Evolutionary conservation across 2,329 filamentous ascomycete species (phyloP), one percentile per base, ranked within the genome.

Genomic region (Colletotrichum cereale): DNA sequence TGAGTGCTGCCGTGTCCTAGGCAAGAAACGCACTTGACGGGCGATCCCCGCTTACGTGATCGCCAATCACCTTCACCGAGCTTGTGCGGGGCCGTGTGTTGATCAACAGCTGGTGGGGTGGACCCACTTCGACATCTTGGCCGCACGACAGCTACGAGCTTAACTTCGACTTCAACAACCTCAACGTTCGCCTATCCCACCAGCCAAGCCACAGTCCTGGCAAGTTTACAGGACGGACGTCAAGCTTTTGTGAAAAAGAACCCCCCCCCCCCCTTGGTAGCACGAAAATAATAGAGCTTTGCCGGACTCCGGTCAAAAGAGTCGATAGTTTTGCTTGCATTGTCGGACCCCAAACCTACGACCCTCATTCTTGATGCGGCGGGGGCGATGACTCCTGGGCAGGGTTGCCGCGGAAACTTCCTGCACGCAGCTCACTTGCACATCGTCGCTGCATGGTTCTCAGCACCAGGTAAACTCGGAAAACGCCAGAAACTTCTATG

Each of bases 131-230:
- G 36, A 11, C 53, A 24, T 26, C 12, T 55, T n/a, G 18, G 24
- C 48, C n/a, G 47, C 47, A 48, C 47, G 26, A 29, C 12, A 55
- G 34, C 26, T n/a, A 14, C 34, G 6, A 40, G 34, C n/a, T 26
- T 57, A 57, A 57, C 34, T 57, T 40, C 11, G 34, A 56, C 53
- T 56, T 56, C 53, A 55, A 12, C 31, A 36, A 36, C 34, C 21
- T 24, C 3, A 21, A n/a, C 31, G 10, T 36, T 36, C 31, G 18
- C 31, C 29, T 53, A 12, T 34, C 18, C 29, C 29, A 36, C 21
- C 18, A 7, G 6, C 29, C 31, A 36, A n/a, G 52, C 34, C 31
- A n/a, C 5, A n/a, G n/a, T 21, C 31, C 4, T 34, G 18, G 2
- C 31, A 38, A n/a, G 2, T 14, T 38, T 24, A 21, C 31, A 14